These are phyloP conservation scores for Agrostemma githago DNA, from an alignment of 148 eudicot species.

Conservation along the genomic window DNA sequence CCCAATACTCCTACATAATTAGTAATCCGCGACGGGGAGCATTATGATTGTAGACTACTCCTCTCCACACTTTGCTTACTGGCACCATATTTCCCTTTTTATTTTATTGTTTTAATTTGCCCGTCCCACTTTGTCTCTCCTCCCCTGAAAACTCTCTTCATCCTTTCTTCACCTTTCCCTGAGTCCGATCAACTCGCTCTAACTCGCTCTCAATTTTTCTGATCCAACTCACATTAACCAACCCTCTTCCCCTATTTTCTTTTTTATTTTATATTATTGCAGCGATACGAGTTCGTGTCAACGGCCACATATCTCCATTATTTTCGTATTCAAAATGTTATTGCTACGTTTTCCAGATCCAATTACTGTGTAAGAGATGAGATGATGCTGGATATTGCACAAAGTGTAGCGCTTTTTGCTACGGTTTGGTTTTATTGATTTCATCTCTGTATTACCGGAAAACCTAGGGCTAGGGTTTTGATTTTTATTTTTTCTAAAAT, in stretches of 20 bases:
- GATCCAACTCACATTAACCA: neutral
- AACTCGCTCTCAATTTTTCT: neutral
- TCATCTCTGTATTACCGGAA: slow-evolving; percentile 4
- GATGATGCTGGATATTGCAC: slow-evolving; percentile 10
- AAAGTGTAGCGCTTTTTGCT: slow-evolving; percentile 11
- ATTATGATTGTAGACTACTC: too few relatives aligned
- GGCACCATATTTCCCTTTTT: too few relatives aligned
- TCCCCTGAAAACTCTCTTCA: too few relatives aligned
- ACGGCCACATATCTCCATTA: neutral
- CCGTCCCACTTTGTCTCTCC: too few relatives aligned
- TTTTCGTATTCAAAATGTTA: neutral
- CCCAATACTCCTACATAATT: too few relatives aligned
- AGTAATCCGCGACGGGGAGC: too few relatives aligned
- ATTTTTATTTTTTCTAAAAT: neutral
- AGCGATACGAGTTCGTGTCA: neutral
- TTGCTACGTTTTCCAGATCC: slow-evolving; percentile 19
- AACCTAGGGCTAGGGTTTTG: slow-evolving; percentile 38
- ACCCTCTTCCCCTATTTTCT: neutral
- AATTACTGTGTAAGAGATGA: slow-evolving; percentile 12
- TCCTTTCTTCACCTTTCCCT: neutral
- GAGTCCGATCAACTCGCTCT: neutral
- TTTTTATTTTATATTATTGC: too few relatives aligned
- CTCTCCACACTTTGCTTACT: too few relatives aligned
- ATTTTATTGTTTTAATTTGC: too few relatives aligned
- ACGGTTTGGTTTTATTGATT: slow-evolving; percentile 15